phyloP scores from a whole-genome alignment of 1,284 basidiomycete species.

The Microbotryum lychnidis-dioicae region DNA sequence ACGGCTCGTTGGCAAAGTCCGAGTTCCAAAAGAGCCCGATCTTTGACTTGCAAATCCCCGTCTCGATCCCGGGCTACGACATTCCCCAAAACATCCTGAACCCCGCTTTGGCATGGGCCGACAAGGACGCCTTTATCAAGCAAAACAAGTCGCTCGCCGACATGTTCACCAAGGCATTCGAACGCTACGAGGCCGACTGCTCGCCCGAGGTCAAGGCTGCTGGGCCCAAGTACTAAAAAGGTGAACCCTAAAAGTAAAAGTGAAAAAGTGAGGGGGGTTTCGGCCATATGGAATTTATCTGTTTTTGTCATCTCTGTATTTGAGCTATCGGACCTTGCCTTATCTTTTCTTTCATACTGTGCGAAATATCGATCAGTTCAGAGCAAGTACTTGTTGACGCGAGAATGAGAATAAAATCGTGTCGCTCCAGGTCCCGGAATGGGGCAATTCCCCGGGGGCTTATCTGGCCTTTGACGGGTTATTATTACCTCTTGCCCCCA shows the following conservation, averaged over 20 bases:
- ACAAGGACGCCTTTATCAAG: slow-evolving; percentile 80
- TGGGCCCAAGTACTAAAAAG: slow-evolving; percentile 15
- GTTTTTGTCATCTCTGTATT: too few species aligned
- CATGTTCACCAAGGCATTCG: slow-evolving; percentile 90
- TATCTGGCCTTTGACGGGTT: too few species aligned
- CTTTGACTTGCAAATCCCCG: slow-evolving; percentile 50
- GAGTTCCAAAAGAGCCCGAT: slow-evolving; percentile 71
- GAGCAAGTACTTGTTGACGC: too few species aligned
- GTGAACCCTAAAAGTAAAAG: not conserved
- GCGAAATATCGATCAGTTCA: too few species aligned
- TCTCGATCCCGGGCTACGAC: slow-evolving; percentile 65
- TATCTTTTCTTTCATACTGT: too few species aligned
- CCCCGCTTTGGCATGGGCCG: slow-evolving; percentile 72
- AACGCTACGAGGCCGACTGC: slow-evolving; percentile 68
- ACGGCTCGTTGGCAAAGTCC: slow-evolving; percentile 76
- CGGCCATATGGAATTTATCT: too few species aligned
- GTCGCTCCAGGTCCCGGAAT: too few species aligned
- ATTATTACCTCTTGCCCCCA: too few species aligned
- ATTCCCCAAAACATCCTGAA: slow-evolving; percentile 83
- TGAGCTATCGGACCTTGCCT: too few species aligned
- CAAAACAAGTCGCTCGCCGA: slow-evolving; percentile 61
- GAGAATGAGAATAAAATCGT: too few species aligned
- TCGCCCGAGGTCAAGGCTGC: slow-evolving; percentile 26
- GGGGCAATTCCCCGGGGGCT: too few species aligned
- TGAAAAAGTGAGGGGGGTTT: too few species aligned